These are phyloP conservation scores for Bolboschoenoplectus hybrid DNA, from an alignment of 202 grass and related monocot genomes.

Conservation along the genomic window DNA sequence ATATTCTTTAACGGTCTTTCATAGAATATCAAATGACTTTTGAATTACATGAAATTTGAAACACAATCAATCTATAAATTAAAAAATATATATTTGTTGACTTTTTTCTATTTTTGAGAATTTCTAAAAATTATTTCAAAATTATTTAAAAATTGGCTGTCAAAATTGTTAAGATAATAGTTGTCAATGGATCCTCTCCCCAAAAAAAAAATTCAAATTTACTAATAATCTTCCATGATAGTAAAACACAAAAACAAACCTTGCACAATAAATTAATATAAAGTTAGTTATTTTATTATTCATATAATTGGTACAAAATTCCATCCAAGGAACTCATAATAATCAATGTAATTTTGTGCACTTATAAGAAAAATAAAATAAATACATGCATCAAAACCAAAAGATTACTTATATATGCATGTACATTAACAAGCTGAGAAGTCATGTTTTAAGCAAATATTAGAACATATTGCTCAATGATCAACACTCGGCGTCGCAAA, in stretches of 20 bases:
- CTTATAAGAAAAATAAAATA: background rate
- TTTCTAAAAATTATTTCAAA: background rate
- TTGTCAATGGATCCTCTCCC: background rate
- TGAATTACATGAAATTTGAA: too few relatives aligned
- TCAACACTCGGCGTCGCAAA: background rate
- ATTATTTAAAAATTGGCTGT: background rate
- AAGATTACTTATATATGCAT: background rate
- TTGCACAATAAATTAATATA: background rate
- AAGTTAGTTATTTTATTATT: slow-evolving; percentile 17
- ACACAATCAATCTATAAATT: too few relatives aligned
- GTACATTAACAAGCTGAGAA: slow-evolving; percentile 3
- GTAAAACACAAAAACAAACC: background rate
- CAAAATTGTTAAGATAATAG: too few relatives aligned
- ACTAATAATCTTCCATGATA: background rate
- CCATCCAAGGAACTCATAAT: background rate
- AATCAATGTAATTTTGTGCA: background rate
- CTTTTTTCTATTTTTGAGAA: too few relatives aligned
- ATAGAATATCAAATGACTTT: too few relatives aligned
- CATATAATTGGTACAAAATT: background rate
- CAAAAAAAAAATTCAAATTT: background rate
- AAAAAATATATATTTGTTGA: too few relatives aligned
- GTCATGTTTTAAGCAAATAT: background rate
- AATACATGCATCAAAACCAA: background rate
- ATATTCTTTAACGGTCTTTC: too few relatives aligned
- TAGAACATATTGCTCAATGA: background rate